Percentiles rank a stretch among this genome's conserved stretches.
These are phyloP conservation scores for Mycena belliarum DNA, from an alignment of 768 basidiomycete genomes.

Conservation along the genomic window DNA sequence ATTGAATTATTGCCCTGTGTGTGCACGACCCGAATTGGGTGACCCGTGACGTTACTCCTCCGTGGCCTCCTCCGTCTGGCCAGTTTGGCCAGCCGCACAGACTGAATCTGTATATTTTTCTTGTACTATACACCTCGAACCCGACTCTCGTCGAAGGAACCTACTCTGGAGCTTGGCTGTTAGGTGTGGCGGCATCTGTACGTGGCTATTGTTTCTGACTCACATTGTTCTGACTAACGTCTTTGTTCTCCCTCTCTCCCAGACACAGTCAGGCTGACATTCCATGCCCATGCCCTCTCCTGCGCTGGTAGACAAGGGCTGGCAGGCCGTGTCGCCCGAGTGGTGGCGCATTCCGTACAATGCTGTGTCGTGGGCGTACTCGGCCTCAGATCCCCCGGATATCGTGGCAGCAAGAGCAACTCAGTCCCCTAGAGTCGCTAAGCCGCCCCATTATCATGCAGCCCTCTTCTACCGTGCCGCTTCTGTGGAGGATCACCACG, in stretches of 20 bases:
- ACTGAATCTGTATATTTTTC: not conserved
- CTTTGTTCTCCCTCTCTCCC: not conserved
- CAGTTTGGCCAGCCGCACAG: constrained; percentile 4
- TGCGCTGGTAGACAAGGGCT: constrained; percentile 33
- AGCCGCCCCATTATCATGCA: constrained; percentile 34
- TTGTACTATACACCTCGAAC: constrained; percentile 12
- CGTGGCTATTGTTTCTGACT: constrained; percentile 6
- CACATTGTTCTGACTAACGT: constrained; percentile 16
- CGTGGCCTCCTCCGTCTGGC: not conserved
- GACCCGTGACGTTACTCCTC: too few species aligned
- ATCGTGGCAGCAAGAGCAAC: constrained; percentile 12
- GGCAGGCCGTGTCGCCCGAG: constrained; percentile 39
- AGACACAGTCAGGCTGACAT: constrained; percentile 17
- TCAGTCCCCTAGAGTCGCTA: constrained; percentile 24
- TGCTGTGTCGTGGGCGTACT: constrained; percentile 43
- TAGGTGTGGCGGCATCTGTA: constrained; percentile 17
- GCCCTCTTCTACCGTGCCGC: constrained; percentile 30
- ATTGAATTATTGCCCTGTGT: too few species aligned
- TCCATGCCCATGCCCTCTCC: constrained; percentile 11
- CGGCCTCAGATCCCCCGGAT: constrained; percentile 17
- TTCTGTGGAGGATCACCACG: constrained; percentile 10
- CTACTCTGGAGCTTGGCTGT: constrained; percentile 1
- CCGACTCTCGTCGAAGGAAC: not conserved
- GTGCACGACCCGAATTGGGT: not conserved
- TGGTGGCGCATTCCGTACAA: constrained; percentile 44